Evolutionary conservation across 2,329 filamentous ascomycete genomes (phyloP).

Genomic region (Calonectria multiphialidica): DNA sequence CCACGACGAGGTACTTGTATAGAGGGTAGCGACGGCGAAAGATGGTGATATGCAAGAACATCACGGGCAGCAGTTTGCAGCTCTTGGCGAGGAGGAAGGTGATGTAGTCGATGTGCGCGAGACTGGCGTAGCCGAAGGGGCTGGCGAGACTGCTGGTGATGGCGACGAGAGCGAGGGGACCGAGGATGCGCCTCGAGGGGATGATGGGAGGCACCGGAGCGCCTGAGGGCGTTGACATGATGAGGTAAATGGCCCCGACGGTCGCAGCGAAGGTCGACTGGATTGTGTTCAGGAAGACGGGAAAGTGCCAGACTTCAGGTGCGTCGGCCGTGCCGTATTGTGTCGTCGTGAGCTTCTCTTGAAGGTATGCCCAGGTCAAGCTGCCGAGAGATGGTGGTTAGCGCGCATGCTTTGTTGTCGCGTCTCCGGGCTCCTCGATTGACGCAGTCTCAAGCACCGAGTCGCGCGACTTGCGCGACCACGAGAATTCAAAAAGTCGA

Average conservation of each 20-base stretch:
- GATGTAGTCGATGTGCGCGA: conserved; percentile 96
- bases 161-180: conserved; percentile 86
- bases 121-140: conserved; percentile 94
- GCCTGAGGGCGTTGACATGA: conserved; percentile 66
- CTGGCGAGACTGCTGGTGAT: conserved; percentile 89
- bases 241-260: conserved; percentile 85
- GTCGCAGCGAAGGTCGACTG: conserved; percentile 90
- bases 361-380: conserved; percentile 94
- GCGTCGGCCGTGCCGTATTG: conserved; percentile 75
- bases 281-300: conserved; percentile 95
- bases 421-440: background rate
- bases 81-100: conserved; percentile 97
- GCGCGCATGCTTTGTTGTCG: background rate
- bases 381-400: conserved; percentile 57
- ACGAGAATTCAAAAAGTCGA: background rate
- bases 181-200: conserved; percentile 79
- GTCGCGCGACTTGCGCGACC: background rate
- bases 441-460: background rate
- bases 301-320: conserved; percentile 88
- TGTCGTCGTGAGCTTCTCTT: conserved; percentile 97
- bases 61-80: conserved; percentile 98
- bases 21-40: conserved; percentile 91
- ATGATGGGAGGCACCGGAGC: conserved; percentile 74
- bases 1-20: conserved; percentile 96
- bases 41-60: conserved; percentile 94